These are phyloP conservation scores for Diaporthe sp. DNA, from an alignment of 2,329 filamentous ascomycete genomes.

Conservation along the genomic window DNA sequence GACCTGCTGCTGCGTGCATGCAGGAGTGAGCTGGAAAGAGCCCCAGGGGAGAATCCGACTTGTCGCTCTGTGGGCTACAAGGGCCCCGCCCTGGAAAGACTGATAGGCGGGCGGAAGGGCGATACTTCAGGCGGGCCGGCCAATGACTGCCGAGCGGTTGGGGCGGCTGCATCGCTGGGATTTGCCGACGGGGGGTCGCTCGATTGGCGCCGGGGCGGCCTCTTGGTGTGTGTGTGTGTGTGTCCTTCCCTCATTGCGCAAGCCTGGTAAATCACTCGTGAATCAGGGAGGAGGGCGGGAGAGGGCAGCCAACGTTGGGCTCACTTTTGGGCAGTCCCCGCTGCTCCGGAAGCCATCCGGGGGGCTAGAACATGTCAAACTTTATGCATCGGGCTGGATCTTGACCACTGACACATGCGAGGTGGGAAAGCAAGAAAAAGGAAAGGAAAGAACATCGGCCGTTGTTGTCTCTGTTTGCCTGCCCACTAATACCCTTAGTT, in stretches of 20 bases:
- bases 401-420: constrained; percentile 23
- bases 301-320: neutral
- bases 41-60: constrained; percentile 7
- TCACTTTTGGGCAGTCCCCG: neutral
- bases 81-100: neutral
- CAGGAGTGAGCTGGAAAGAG: constrained; percentile 36
- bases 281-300: neutral
- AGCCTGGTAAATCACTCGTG: neutral
- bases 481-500: neutral
- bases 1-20: constrained; percentile 6
- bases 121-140: neutral
- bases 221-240: constrained; percentile 5
- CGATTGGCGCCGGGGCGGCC: constrained; percentile 35
- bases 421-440: neutral
- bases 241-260: neutral
- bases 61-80: neutral
- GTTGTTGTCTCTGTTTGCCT: neutral
- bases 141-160: constrained; percentile 24
- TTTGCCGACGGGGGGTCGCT: neutral
- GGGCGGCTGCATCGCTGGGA: constrained; percentile 5
- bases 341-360: constrained; percentile 2
- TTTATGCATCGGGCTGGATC: constrained; percentile 12
- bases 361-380: constrained; percentile 14
- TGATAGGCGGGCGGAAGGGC: neutral
- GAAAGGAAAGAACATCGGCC: neutral